Conservation (phyloP, 2,329 filamentous ascomycete species). For the Stylonectria norvegica region DNA sequence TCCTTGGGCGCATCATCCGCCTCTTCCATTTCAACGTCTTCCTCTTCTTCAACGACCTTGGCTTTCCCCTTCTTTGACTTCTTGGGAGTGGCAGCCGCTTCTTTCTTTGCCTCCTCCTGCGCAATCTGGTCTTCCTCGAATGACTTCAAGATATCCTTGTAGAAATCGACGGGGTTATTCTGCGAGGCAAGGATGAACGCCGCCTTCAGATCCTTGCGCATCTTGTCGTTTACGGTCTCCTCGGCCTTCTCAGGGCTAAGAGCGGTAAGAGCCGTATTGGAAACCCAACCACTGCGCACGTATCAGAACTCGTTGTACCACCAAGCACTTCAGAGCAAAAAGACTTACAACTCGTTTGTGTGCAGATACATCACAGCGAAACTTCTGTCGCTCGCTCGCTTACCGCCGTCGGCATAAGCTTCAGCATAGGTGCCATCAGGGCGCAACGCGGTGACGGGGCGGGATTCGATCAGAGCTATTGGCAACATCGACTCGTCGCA, state of each 20-base stretch:
- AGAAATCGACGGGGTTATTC: constrained; percentile 72
- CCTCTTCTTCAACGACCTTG: constrained; percentile 55
- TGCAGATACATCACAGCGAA: constrained; percentile 94
- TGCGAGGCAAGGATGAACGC: constrained; percentile 81
- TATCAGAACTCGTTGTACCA: constrained; percentile 4
- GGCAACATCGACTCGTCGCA: constrained; percentile 95
- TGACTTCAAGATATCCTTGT: constrained; percentile 74
- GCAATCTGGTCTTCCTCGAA: constrained; percentile 64
- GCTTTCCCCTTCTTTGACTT: constrained; percentile 45
- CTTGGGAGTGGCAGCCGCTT: constrained; percentile 40
- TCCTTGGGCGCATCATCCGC: constrained; percentile 47
- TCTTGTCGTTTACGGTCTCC: constrained; percentile 68
- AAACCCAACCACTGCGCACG: constrained; percentile 74
- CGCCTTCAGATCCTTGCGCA: constrained; percentile 71
- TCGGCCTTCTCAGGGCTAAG: constrained; percentile 72
- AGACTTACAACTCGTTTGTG: constrained; percentile 94
- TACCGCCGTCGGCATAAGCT: constrained; percentile 82
- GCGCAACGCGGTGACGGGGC: constrained; percentile 80
- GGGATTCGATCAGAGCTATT: constrained; percentile 66
- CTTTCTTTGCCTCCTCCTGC: constrained; percentile 46
- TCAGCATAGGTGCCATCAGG: constrained; percentile 83
- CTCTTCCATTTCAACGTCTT: constrained; percentile 61
- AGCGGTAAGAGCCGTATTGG: constrained; percentile 76
- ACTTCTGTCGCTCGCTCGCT: constrained; percentile 77
- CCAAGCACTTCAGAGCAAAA: not conserved